Evolutionary conservation across 1,284 basidiomycete genomes (phyloP), one percentile per base, ranked within the genome.

Genomic region (Ganoderma lucidum): DNA sequence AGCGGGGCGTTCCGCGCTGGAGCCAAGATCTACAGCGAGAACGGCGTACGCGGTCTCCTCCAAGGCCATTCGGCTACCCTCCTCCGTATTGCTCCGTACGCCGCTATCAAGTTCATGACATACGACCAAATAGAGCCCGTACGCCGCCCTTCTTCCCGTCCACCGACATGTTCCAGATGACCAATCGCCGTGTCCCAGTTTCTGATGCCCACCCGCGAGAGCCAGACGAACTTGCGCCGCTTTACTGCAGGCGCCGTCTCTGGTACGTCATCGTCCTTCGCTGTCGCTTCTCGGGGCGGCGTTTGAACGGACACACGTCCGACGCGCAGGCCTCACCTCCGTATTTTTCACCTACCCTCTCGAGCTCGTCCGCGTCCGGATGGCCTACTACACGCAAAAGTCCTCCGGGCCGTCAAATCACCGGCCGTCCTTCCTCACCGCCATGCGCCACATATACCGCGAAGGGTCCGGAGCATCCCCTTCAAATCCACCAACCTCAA

Each of bases 21-120:
- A n/a, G 84, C 83, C 39, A 86, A 91, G 70, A 98, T 99, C 74
- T 96, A 96, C 77, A 80, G 79, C 66, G 84, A 92, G 23, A 84
- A 85, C 62, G 98, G 98, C 2, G 72, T 91, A 10, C 83, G 91
- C 63, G 97, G 96, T 0, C 84, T 99, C 58, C 91, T 98, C 71
- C 97, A 98, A 84, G 98, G 98, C 1, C 97, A 99, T 81, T 96
- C 95, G 32, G 95, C 96, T 35, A 99, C 97, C 5, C 84, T 94
- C 63, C 81, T 93, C 64, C 90, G 92, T 69, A 88, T 94, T 76
- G 98, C 99, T 79, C 97, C 98, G 0, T 98, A 99, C 80, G 98
- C 98, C 51, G 96, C 93, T 63, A 94, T 99, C 81, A 99, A 98
- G 82, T 99, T 97, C 79, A 97, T 99, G 93, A 91, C 95, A 2